A percentile compares a stretch with the other conserved stretches of the same genome.
These are phyloP conservation scores for Stagonosporopsis tanaceti DNA, from an alignment of 2,329 filamentous ascomycete genomes.

Conservation along the genomic window DNA sequence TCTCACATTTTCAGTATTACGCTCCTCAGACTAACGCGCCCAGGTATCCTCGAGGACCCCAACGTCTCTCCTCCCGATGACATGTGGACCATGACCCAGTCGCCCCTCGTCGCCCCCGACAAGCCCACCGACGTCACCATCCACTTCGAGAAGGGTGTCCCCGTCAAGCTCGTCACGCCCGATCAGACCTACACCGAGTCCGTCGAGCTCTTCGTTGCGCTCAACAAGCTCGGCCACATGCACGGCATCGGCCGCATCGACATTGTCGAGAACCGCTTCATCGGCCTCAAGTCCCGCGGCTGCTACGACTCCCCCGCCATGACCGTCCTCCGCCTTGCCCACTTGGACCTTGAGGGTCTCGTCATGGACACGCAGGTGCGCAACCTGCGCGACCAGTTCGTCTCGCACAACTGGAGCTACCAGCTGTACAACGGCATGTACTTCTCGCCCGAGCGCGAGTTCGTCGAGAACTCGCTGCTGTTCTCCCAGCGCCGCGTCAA, in stretches of 20 bases:
- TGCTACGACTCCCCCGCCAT: constrained; percentile 71
- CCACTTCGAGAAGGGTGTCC: constrained; percentile 78
- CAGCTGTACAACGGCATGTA: constrained; percentile 69
- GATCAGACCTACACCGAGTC: constrained; percentile 70
- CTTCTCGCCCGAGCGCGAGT: constrained; percentile 76
- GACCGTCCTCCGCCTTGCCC: constrained; percentile 61
- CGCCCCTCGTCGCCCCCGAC: constrained; percentile 74
- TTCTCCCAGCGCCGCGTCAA: constrained; percentile 52
- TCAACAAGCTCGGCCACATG: constrained; percentile 74
- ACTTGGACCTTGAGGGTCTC: constrained; percentile 71
- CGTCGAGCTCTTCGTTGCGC: constrained; percentile 74
- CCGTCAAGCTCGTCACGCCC: constrained; percentile 68
- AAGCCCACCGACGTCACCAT: constrained; percentile 75
- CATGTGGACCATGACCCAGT: constrained; percentile 80
- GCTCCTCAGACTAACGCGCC: constrained; percentile 3
- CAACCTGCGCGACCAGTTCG: constrained; percentile 74
- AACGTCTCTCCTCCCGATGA: constrained; percentile 72
- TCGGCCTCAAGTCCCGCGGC: constrained; percentile 80
- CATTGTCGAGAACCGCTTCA: constrained; percentile 83
- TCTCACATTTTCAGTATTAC: fast-evolving
- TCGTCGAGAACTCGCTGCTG: constrained; percentile 67
- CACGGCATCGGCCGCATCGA: constrained; percentile 83
- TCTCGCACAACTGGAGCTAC: constrained; percentile 60
- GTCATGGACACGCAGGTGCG: constrained; percentile 74
- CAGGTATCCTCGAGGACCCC: constrained; percentile 70